Conservation (phyloP, 139 green algal species). For the Tetradesmus lagerheimii region DNA sequence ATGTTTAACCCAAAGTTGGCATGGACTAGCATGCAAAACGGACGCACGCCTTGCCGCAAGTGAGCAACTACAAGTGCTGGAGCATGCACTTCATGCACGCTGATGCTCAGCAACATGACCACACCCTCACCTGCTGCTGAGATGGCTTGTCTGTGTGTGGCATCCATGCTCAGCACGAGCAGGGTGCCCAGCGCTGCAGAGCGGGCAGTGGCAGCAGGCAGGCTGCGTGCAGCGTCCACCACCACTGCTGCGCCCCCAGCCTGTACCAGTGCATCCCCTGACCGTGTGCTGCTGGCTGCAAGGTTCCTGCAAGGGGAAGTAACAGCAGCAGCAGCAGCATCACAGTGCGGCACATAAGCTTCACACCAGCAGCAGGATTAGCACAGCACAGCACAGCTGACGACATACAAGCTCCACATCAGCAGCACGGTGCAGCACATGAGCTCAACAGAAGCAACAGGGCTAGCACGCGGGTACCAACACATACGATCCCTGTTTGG, state of each 20-base stretch:
- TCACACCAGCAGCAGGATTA: not conserved
- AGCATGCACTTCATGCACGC: too few relatives aligned
- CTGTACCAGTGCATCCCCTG: constrained; percentile 1
- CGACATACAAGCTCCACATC: too few relatives aligned
- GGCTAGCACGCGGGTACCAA: too few relatives aligned
- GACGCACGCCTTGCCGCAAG: too few relatives aligned
- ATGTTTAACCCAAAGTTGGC: too few relatives aligned
- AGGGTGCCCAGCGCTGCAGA: constrained; percentile 38
- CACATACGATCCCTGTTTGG: too few relatives aligned
- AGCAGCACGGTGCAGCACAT: too few relatives aligned
- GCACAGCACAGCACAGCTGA: not conserved
- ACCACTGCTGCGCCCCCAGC: constrained; percentile 6
- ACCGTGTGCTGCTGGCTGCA: constrained; percentile 18
- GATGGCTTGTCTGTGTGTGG: constrained; percentile 21
- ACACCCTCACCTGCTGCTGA: constrained; percentile 11
- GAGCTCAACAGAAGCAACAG: too few relatives aligned
- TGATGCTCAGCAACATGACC: too few relatives aligned
- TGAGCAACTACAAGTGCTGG: too few relatives aligned
- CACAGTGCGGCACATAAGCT: not conserved
- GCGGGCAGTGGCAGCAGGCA: constrained; percentile 26
- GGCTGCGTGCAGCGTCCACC: constrained; percentile 31
- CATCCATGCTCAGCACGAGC: constrained; percentile 41
- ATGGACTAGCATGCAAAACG: too few relatives aligned
- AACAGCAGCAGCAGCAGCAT: not conserved
- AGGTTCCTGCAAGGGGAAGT: constrained; percentile 35